Evolutionary conservation across 1,284 basidiomycete genomes (phyloP), one percentile per base, ranked within the genome.

Genomic region (Prillingera fragicola): DNA sequence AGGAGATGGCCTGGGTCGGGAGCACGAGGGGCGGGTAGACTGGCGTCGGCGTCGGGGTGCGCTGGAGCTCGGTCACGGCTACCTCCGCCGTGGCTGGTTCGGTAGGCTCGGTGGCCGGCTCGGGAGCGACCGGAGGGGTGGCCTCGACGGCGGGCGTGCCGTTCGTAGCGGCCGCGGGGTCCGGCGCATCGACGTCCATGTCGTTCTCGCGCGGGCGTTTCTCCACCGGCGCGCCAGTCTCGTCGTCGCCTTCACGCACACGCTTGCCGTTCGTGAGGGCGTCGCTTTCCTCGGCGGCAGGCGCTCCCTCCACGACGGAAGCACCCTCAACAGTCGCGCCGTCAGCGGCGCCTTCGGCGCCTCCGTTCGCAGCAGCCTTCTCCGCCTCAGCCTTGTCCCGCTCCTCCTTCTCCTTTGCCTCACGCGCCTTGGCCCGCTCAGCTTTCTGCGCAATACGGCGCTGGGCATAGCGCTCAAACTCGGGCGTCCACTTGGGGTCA

Each of bases 391-490:
- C 77, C 24, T 80, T 79, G 23, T 79, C 74, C 33, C 13, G 50
- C 12, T 27, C 35, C 21, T 15, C 43, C 55, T 85, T 87, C 36
- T 82, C 85, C 14, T 83, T 82, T 69, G 89, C 87, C 14, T 83
- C 82, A 60, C 86, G 85, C 71, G 73, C 74, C 40, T 73, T 77
- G 52, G 75, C 77, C 50, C 75, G 78, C 48, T 62, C 59, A 19
- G 52, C 57, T 48, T 60, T 61, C 87, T 59, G 82, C 71, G 50
- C 87, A 73, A 66, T 83, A 71, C 92, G 85, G 25, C 94, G 76
- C 36, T 73, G 78, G 8, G 86, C 85, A 85, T 94, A 94, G 44
- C 85, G 77, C 66, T 86, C 84, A 66, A 92, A 97, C 65, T 96
- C 92, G 23, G 83, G 60, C 32, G 77, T 75, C 69, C 96, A 87